phyloP scores from a whole-genome alignment of 495 filamentous ascomycete genomes.

The Aspergillus sclerotioniger region DNA sequence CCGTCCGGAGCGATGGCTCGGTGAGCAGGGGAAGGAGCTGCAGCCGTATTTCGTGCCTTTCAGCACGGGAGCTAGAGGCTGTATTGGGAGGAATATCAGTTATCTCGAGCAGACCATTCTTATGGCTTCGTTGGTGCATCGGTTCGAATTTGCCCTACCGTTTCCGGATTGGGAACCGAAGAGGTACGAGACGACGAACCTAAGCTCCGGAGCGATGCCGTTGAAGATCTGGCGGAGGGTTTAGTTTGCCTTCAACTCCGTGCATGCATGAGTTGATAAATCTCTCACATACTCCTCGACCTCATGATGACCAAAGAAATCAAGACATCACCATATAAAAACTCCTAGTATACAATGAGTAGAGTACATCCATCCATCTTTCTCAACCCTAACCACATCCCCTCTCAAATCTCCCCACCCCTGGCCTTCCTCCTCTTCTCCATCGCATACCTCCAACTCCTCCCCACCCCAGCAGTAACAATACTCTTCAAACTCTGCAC shows the following conservation, averaged over 20 bases:
- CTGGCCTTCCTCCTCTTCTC: too few species aligned
- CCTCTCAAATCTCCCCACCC: too few species aligned
- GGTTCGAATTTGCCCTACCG: conserved; percentile 31
- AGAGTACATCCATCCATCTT: too few species aligned
- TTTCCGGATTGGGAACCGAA: neutral
- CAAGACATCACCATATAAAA: too few species aligned
- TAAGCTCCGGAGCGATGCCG: neutral
- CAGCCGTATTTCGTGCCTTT: conserved; percentile 42
- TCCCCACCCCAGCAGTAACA: neutral
- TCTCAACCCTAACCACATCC: too few species aligned
- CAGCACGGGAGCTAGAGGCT: conserved; percentile 37
- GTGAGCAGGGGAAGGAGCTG: conserved; percentile 28
- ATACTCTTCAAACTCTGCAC: neutral
- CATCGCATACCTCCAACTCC: neutral
- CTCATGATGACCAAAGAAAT: too few species aligned
- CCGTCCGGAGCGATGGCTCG: conserved; percentile 33
- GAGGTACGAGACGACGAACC: neutral
- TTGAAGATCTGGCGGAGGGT: neutral
- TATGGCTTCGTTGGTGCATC: conserved; percentile 34
- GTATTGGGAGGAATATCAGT: conserved; percentile 45
- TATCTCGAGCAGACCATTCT: conserved; percentile 39
- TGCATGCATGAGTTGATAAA: neutral
- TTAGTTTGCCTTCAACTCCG: too few species aligned
- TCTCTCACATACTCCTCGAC: too few species aligned
- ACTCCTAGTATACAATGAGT: too few species aligned